Base-by-base conservation (phyloP, 202 grass and related monocot species). In the Carex arenaria region DNA sequence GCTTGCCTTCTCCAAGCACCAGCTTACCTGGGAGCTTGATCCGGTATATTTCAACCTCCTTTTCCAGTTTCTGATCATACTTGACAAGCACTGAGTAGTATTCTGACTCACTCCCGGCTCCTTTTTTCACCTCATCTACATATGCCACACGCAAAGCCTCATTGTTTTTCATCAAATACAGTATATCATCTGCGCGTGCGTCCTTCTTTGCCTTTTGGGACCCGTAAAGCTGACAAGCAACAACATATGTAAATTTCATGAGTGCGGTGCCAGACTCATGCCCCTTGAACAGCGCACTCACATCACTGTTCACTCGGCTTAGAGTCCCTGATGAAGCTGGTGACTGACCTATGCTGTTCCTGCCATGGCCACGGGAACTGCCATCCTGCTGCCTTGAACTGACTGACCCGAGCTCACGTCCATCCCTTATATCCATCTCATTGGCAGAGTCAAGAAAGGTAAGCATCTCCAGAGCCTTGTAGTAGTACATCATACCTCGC, bases 401-500 rank as follows among this genome's bases (percentile, higher is more conserved):
- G 34, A 87, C 85, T 53, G 87, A 92, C 62, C 79, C 85, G 34
- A 95, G 88, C 84, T 92, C 91, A 84, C 89, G 91, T 11, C 96
- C 96, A 72, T 94, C 83, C 26, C 70, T 65, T 30, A 99, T 84
- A 73, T 95, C 96, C 84, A 95, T 87, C 85, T 99, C 96, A 43
- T 91, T 92, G 57, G 96, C 96, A 10, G 93, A 90, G 93, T 99
- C 96, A 19, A 98, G 89, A 87, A 99, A 99, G 0, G 96, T 88
- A 34, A 99, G 89, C 93, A 99, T 95, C 85, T 99, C 93, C 65
- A 99, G 89, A 85, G 96, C 93, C 85, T 95, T 94, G 73, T 99
- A 99, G 54, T 99, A 95, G 86, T 99, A 99, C 96, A 99, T 99
- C 96, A 99, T 99, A 59, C 96, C 96, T 77, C 96, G 88, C 66